Evolutionary conservation across 257 asterid genomes (phyloP).

Genomic region (Salvia rosmarinus): DNA sequence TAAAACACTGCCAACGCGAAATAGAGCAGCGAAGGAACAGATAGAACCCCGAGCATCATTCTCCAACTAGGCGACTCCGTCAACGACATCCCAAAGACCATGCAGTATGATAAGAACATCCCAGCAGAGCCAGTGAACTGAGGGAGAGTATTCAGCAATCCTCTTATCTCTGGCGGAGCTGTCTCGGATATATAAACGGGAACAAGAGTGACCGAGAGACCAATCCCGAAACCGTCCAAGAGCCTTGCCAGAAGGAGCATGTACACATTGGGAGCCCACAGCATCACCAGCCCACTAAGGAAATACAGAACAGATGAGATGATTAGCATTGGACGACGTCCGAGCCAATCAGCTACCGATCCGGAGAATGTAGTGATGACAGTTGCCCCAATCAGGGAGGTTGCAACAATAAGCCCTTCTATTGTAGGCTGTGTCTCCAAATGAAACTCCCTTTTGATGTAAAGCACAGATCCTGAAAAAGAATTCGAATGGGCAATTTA

Average conservation of each 20-base stretch:
- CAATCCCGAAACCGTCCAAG: conserved; percentile 90
- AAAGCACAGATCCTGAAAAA: conserved; percentile 80
- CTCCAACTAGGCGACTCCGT: conserved; percentile 82
- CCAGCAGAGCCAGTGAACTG: conserved; percentile 92
- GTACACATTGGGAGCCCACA: conserved; percentile 92
- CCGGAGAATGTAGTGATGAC: conserved; percentile 88
- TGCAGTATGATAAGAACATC: conserved; percentile 85
- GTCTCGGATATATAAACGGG: conserved; percentile 96
- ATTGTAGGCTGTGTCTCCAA: conserved; percentile 75
- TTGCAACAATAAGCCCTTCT: conserved; percentile 93
- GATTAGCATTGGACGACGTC: conserved; percentile 95
- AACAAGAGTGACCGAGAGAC: conserved; percentile 89
- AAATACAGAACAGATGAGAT: conserved; percentile 77
- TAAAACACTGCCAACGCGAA: conserved; percentile 58
- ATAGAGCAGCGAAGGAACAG: conserved; percentile 74
- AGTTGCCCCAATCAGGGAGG: conserved; percentile 91
- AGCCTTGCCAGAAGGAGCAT: conserved; percentile 83
- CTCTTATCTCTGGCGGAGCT: conserved; percentile 91
- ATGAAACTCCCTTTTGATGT: conserved; percentile 82
- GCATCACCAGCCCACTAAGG: conserved; percentile 81
- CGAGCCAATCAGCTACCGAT: conserved; percentile 72
- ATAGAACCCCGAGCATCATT: conserved; percentile 91
- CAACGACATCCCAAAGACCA: conserved; percentile 92
- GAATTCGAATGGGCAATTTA: not conserved
- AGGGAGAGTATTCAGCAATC: conserved; percentile 78